Evolutionary conservation across 2,329 filamentous ascomycete genomes (phyloP).

Genomic region (Fusarium bactridioides): DNA sequence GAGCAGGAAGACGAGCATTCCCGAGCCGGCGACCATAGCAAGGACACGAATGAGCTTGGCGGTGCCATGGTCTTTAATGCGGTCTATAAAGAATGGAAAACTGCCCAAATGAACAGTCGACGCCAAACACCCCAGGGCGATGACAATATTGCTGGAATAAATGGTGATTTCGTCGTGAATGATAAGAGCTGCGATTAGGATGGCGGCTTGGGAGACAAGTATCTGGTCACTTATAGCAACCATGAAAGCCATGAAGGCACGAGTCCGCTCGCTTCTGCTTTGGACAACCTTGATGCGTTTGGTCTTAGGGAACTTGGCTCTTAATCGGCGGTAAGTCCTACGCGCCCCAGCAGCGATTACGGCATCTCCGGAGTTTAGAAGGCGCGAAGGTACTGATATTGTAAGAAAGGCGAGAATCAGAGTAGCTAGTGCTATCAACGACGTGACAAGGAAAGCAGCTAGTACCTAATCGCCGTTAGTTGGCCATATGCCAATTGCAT

Average conservation of each 20-base stretch:
- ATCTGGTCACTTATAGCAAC: not conserved
- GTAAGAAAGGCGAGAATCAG: not conserved
- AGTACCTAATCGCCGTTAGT: not conserved
- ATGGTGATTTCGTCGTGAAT: not conserved
- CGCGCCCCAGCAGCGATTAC: not conserved
- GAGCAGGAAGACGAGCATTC: not conserved
- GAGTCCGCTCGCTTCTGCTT: not conserved
- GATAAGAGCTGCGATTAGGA: not conserved
- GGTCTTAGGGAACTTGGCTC: not conserved
- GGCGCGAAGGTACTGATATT: not conserved
- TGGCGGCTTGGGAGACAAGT: not conserved
- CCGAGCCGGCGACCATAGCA: not conserved
- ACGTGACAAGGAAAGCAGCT: not conserved
- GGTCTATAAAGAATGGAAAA: not conserved
- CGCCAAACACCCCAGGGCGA: not conserved
- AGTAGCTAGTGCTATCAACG: not conserved
- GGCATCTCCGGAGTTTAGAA: not conserved
- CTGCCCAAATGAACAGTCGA: not conserved
- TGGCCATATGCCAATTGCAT: not conserved
- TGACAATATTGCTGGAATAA: not conserved
- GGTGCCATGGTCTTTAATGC: not conserved
- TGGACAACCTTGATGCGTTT: not conserved
- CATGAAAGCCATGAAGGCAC: not conserved
- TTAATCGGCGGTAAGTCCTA: accelerated
- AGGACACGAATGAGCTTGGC: not conserved